These are phyloP conservation scores for Fennellomyces sp. DNA, from an alignment of 371 early-diverging fungal genomes.

Conservation along the genomic window DNA sequence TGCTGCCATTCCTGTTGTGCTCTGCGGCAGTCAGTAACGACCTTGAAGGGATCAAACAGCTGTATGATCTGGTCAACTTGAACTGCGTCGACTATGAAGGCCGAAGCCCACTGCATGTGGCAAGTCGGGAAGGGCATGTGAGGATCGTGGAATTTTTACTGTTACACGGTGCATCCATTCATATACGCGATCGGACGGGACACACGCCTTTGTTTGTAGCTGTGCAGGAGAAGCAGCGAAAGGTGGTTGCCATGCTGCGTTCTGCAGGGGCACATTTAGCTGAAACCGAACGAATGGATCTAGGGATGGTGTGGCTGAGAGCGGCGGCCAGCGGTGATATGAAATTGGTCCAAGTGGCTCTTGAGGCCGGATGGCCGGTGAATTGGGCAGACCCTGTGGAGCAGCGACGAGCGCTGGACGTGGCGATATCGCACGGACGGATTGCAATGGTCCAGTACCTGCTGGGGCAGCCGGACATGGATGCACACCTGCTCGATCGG, in stretches of 20 bases:
- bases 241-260: constrained; percentile 69
- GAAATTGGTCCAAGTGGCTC: constrained; percentile 33
- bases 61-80: constrained; percentile 60
- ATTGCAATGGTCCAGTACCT: constrained; percentile 36
- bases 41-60: constrained; percentile 70
- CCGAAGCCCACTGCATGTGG: constrained; percentile 85
- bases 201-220: constrained; percentile 93
- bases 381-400: constrained; percentile 50
- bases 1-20: constrained; percentile 87
- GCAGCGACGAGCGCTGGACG: constrained; percentile 38
- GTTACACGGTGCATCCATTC: constrained; percentile 88
- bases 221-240: constrained; percentile 57
- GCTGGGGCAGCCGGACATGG: constrained; percentile 24
- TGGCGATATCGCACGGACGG: constrained; percentile 39
- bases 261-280: constrained; percentile 91
- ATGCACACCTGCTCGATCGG: constrained; percentile 24
- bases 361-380: constrained; percentile 45
- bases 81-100: constrained; percentile 91
- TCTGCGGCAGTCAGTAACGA: constrained; percentile 89
- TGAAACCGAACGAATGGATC: constrained; percentile 74
- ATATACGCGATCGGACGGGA: constrained; percentile 85
- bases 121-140: constrained; percentile 77
- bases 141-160: constrained; percentile 77
- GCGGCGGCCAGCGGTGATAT: constrained; percentile 39
- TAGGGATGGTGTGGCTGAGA: constrained; percentile 51